Evolutionary conservation across 441 rosid genomes (phyloP), one percentile per base, ranked within the genome.

Genomic region (Erysimum cheiri): DNA sequence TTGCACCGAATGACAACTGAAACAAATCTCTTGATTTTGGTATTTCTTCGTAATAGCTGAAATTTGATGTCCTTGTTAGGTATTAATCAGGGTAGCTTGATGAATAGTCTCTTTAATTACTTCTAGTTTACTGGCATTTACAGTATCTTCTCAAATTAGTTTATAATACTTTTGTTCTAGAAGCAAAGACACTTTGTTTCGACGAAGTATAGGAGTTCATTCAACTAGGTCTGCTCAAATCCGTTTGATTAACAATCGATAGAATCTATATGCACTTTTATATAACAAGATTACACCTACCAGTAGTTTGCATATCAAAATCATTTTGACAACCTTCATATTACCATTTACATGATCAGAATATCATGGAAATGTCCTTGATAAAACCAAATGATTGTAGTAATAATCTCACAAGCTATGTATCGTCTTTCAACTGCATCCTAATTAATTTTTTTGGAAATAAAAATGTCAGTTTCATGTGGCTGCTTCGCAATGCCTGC

Each of bases 401-500:
- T 29, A 59, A 41, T 60, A 31, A 43, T 47, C 33, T 60, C 52
- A 54, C 32, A 28, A 24, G 8, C 26, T 15, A 33, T 36, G 2
- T 28, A 19, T 52, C 7, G n/a, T 68, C 13, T 6, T 67, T 26
- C 47, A 55, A 61, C 28, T 14, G 32, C 36, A 37, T 48, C 37
- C 24, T 63, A 17, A 41, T 32, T 32, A n/a, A 66, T 4, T 58
- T 22, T 44, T 58, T 65, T 58, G 11, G 7, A 14, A 31, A 13
- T 40, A 14, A 60, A 54, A 69, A 26, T 8, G 1, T 47, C 70
- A 93, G 98, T 89, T 92, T 75, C 99, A 94, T 66, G 77, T 94
- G 17, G 75, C 80, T 64, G 88, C 99, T 37, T 86, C 97, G 2
- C 93, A 87, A 73, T 87, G 97, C 82, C 89, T 92, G 71, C 43